These are phyloP conservation scores for Rosa multiflora DNA, from an alignment of 306 rosid species.

Conservation along the genomic window DNA sequence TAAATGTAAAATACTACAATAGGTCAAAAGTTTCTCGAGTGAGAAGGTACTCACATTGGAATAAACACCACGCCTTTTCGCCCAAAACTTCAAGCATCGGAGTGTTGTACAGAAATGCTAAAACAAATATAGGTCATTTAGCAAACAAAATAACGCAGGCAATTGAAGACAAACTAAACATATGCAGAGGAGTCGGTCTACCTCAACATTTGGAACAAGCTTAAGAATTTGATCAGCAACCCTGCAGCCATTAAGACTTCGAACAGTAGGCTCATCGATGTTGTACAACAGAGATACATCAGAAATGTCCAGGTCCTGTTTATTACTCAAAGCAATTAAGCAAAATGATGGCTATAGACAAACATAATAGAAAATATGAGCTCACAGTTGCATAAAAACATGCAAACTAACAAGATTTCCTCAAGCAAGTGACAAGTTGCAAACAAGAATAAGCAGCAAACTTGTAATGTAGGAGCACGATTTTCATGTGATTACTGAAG, in stretches of 20 bases:
- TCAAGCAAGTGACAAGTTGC: background rate
- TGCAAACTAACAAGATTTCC: too few species aligned
- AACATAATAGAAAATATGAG: background rate
- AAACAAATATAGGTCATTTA: conserved; percentile 10
- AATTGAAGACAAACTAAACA: background rate
- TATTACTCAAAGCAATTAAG: conserved; percentile 1
- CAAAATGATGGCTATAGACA: background rate
- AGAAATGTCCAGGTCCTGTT: conserved; percentile 84
- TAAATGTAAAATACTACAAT: background rate
- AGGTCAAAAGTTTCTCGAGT: background rate
- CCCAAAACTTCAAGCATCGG: conserved; percentile 89
- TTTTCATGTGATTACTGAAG: background rate
- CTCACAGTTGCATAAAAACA: background rate
- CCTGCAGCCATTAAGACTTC: conserved; percentile 96
- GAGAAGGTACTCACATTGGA: conserved; percentile 64
- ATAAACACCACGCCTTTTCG: conserved; percentile 89
- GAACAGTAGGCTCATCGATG: conserved; percentile 85
- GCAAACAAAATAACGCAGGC: conserved; percentile 1
- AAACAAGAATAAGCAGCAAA: background rate
- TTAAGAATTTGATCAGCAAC: conserved; percentile 92
- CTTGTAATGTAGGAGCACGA: background rate
- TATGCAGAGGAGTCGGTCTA: conserved; percentile 28
- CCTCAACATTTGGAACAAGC: conserved; percentile 90
- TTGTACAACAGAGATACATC: conserved; percentile 55
- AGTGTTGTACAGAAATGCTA: conserved; percentile 80